A percentile compares a stretch with the other conserved stretches of the same genome.
Conservation (phyloP, 2,329 filamentous ascomycete species). For the Fusarium nematophilum region DNA sequence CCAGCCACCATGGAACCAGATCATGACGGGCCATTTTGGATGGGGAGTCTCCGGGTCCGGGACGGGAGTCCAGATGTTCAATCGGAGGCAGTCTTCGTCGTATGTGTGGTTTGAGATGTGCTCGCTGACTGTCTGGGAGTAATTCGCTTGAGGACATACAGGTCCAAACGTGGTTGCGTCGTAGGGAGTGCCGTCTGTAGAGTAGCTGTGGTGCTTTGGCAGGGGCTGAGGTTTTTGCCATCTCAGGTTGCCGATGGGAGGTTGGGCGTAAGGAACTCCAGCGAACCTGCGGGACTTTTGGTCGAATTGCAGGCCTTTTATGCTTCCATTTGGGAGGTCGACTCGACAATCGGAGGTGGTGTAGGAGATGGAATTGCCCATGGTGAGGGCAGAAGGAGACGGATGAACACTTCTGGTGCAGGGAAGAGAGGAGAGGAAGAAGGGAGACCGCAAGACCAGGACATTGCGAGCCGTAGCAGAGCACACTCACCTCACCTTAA, state of each 20-base stretch:
- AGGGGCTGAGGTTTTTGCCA: conserved; percentile 53
- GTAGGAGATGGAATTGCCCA: conserved; percentile 27
- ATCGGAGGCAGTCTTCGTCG: conserved; percentile 56
- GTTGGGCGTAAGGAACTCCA: conserved; percentile 54
- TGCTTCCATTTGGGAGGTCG: conserved; percentile 9
- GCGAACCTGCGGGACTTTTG: conserved; percentile 49
- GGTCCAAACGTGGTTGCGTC: conserved; percentile 51
- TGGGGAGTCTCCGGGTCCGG: conserved; percentile 16
- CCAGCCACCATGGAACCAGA: conserved; percentile 59
- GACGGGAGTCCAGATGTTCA: conserved; percentile 60
- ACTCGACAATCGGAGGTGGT: conserved; percentile 8
- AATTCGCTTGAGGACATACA: conserved; percentile 53
- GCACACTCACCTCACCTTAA: too few relatives aligned
- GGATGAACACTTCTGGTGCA: too few relatives aligned
- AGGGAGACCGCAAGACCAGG: not conserved
- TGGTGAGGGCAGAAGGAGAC: not conserved
- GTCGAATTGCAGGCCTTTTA: conserved; percentile 51
- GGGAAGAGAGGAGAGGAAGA: not conserved
- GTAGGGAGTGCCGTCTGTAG: conserved; percentile 43
- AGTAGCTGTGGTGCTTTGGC: conserved; percentile 44
- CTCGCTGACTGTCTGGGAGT: conserved; percentile 20
- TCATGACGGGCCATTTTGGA: conserved; percentile 47
- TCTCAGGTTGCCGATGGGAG: conserved; percentile 50
- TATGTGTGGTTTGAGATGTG: conserved; percentile 11
- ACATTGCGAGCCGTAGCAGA: too few relatives aligned